Evolutionary conservation across 2,329 filamentous ascomycete species (phyloP), one percentile per base, ranked within the genome.

Genomic region (Colletotrichum trifolii): DNA sequence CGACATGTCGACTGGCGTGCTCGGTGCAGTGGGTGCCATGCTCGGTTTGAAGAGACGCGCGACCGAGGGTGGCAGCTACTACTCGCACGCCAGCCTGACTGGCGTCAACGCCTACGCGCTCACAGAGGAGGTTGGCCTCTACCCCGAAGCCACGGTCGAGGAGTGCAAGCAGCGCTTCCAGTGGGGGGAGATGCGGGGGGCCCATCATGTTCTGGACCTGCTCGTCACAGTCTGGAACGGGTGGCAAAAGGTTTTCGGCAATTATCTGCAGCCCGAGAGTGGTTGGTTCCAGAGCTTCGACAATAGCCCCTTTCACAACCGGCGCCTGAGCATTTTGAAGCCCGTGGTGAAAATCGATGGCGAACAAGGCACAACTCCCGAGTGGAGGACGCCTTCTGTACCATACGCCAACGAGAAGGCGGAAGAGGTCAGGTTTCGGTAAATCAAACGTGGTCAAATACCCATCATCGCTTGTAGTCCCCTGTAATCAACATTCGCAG

Each of bases 1-100:
- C 2, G 77, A 79, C 58, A 78, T 79, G 77, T 71, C 73, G 1
- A 76, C 76, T 0, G 76, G 76, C 0, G 65, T 71, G 8, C 64
- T 78, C 0, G 75, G 74, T 4, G 76, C 74, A 6, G 68, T 79
- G 0, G 74, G 71, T 5, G 66, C 73, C 0, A 70, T 78, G 66
- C 61, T 76, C n/a, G 75, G 72, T 0, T 65, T 78, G 4, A 70
- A 73, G 33, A 73, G 76, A 47, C 69, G 77, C 0, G 75, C 76
- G 0, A 56, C 43, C 2, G 67, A 73, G 48, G 75, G 75, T 5
- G 75, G 74, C 33, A 73, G 71, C 59, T 77, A 76, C 62, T 65
- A 69, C 17, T 74, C 72, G n/a, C 71, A 72, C 38, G 72, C 73
- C 7, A 69, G 73, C 47, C 69, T 77, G 10, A 69, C 71, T 13